A percentile compares a stretch with the other conserved stretches of the same genome.
phyloP scores from a whole-genome alignment of 2,329 filamentous ascomycete species.

The Beauveria varroae region DNA sequence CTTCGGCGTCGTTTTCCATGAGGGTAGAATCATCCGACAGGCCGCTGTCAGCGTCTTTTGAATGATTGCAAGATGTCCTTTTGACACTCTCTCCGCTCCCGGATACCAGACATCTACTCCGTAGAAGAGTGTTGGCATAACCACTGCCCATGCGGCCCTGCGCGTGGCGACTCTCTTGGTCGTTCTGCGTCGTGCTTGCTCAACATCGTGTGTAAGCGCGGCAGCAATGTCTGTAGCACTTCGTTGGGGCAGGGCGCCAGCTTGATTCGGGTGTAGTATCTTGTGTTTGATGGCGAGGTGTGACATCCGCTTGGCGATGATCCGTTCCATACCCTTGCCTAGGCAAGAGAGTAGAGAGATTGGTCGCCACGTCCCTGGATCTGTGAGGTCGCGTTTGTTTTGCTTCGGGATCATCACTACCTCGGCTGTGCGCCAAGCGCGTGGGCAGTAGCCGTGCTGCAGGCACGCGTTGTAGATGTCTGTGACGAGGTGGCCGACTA shows the following conservation, averaged over 20 bases:
- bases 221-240: not conserved
- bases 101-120: slow-evolving; percentile 11
- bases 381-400: not conserved
- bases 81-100: not conserved
- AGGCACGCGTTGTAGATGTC: slow-evolving; percentile 4
- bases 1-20: not conserved
- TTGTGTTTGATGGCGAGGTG: not conserved
- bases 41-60: not conserved
- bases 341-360: slow-evolving; percentile 6
- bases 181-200: not conserved
- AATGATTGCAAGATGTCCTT: slow-evolving; percentile 7
- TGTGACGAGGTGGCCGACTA: not conserved
- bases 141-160: slow-evolving; percentile 2
- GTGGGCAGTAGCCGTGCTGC: not conserved
- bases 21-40: no score
- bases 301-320: slow-evolving; percentile 2
- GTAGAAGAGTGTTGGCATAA: slow-evolving; percentile 11
- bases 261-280: not conserved
- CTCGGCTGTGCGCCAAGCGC: not conserved
- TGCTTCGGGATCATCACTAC: slow-evolving; percentile 5
- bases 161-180: not conserved
- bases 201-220: not conserved
- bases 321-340: not conserved
- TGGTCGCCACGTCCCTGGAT: not conserved
- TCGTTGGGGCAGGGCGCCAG: not conserved